Evolutionary conservation across 2,329 filamentous ascomycete genomes (phyloP).

Genomic region (Pseudogymnoascus sp.): DNA sequence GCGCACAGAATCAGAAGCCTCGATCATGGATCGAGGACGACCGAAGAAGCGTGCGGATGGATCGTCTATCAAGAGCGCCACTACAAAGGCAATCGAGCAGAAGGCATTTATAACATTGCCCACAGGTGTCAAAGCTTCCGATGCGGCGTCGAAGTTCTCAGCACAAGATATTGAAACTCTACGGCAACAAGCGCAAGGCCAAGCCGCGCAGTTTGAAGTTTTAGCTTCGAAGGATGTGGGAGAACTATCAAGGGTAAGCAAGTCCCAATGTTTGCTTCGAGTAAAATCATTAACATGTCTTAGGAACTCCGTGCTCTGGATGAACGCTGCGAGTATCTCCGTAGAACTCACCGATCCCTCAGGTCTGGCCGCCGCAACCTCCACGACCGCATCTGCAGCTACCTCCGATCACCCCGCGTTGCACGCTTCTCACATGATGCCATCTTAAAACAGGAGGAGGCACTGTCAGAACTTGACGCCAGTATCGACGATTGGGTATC

Average conservation of each 20-base stretch:
- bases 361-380: slow-evolving; percentile 68
- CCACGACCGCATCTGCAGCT: slow-evolving; percentile 68
- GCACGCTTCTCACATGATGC: slow-evolving; percentile 66
- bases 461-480: slow-evolving; percentile 64
- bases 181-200: slow-evolving; percentile 52
- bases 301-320: slow-evolving; percentile 69
- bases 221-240: slow-evolving; percentile 55
- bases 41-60: slow-evolving; percentile 45
- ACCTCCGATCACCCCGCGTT: slow-evolving; percentile 61
- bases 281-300: not conserved
- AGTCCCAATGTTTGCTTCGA: not conserved
- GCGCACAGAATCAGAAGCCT: slow-evolving; percentile 48
- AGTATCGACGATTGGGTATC: slow-evolving; percentile 74
- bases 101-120: slow-evolving; percentile 55
- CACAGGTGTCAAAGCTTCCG: slow-evolving; percentile 44
- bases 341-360: slow-evolving; percentile 67
- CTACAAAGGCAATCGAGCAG: slow-evolving; percentile 39
- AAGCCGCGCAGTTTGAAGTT: slow-evolving; percentile 58
- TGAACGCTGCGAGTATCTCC: slow-evolving; percentile 69
- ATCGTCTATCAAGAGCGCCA: slow-evolving; percentile 28
- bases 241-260: slow-evolving; percentile 51
- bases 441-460: slow-evolving; percentile 73
- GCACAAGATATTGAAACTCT: slow-evolving; percentile 42
- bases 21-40: slow-evolving; percentile 54
- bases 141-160: slow-evolving; percentile 43